Evolutionary conservation across 805 yeast genomes (phyloP), one percentile per base, ranked within the genome.

Genomic region (Barnettozyma vustinii): DNA sequence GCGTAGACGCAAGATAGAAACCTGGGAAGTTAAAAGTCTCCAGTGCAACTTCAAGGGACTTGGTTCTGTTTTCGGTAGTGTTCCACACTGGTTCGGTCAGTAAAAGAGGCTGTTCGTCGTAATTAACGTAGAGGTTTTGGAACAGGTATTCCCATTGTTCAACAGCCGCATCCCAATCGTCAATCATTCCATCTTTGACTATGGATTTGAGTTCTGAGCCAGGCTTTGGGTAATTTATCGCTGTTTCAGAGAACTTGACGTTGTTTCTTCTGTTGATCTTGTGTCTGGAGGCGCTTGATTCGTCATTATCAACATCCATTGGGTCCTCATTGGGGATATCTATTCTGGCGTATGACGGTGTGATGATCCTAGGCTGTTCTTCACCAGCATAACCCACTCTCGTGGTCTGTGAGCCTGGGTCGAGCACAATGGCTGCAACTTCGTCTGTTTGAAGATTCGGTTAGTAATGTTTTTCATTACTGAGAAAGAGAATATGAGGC

Each of bases 331-430:
- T 49, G 10, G 42, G 55, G 26, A 48, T 50, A 48, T 57, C 57
- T 27, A 53, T 26, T 9, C 82, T 85, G 60, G 80, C 88, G 52
- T 66, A 76, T 1, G 96, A 86, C 3, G 97, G 94, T 12, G 83
- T 65, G 21, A 86, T 79, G 4, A 82, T 70, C 54, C 83, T 79
- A 12, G 99, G 99, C 47, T 80, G 76, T 62, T 91, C 97, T 49
- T 89, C 92, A 10, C 98, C 98, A 3, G 97, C 91, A 66, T 80
- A 90, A 1, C 99, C 99, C 18, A 84, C 80, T 47, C 92, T 80
- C 7, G 97, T 89, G 51, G 80, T 71, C 52, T 75, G 80, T 10
- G 96, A 84, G 33, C 98, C 98, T 1, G 96, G 91, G 61, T 94
- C 98, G 23, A 92, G 73, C 32, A 92, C 96, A 2, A 94, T 75